A percentile compares a stretch with the other conserved stretches of the same genome.
Evolutionary conservation across 495 filamentous ascomycete genomes (phyloP).

Genomic region (Daldinia vernicosa): DNA sequence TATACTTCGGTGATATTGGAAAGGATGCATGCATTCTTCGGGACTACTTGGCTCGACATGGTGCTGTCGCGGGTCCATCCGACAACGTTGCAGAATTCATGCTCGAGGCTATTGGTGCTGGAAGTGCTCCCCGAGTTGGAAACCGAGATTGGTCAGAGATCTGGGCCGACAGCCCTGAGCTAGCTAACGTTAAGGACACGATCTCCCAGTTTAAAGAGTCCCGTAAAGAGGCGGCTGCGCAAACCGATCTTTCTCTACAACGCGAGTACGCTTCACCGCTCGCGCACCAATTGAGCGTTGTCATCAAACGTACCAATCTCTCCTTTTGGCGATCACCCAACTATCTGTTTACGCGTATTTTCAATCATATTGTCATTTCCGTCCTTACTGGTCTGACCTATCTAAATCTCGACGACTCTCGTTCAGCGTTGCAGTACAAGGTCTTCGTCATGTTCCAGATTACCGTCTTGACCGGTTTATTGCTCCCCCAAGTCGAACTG

Average conservation of each 20-base stretch:
- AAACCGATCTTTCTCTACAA: slow-evolving; percentile 55
- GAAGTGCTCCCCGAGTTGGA: slow-evolving; percentile 74
- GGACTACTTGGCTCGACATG: slow-evolving; percentile 61
- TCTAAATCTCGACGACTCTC: slow-evolving; percentile 72
- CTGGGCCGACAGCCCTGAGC: slow-evolving; percentile 75
- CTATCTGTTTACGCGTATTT: slow-evolving; percentile 71
- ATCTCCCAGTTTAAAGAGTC: slow-evolving; percentile 73
- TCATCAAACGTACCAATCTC: slow-evolving; percentile 69
- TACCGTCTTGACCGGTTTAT: slow-evolving; percentile 77
- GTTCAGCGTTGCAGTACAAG: slow-evolving; percentile 75
- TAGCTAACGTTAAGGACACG: slow-evolving; percentile 70
- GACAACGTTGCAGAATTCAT: slow-evolving; percentile 88
- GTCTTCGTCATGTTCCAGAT: slow-evolving; percentile 88
- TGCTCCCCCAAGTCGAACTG: slow-evolving; percentile 78
- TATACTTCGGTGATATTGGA: slow-evolving; percentile 74
- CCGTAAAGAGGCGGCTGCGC: slow-evolving; percentile 58
- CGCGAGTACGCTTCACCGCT: slow-evolving; percentile 80
- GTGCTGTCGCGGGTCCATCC: slow-evolving; percentile 61
- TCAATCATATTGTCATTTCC: slow-evolving; percentile 76
- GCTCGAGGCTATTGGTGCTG: slow-evolving; percentile 86
- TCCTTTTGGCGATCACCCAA: slow-evolving; percentile 79
- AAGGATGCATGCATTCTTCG: slow-evolving; percentile 58
- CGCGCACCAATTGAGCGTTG: slow-evolving; percentile 73
- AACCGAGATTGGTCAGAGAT: slow-evolving; percentile 83
- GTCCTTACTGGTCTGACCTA: slow-evolving; percentile 79